phyloP scores from a whole-genome alignment of 2,329 filamentous ascomycete genomes.

The Bipolaris sorokiniana region DNA sequence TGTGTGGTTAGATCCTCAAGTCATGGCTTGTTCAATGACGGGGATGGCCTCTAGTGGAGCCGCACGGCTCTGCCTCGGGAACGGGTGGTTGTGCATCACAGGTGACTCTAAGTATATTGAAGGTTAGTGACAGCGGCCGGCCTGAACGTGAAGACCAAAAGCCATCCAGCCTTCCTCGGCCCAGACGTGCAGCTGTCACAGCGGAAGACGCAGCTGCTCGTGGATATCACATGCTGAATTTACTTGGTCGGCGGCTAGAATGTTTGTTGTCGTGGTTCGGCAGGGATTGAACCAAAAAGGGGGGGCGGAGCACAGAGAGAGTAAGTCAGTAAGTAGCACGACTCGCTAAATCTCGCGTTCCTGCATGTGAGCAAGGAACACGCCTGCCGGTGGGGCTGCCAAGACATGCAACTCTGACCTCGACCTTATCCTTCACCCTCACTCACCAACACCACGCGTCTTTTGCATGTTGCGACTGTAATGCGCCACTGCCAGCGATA shows the following conservation, averaged over 20 bases:
- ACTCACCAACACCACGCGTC: not conserved
- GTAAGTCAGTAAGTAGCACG: not conserved
- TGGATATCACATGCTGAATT: not conserved
- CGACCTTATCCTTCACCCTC: not conserved
- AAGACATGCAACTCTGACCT: conserved; percentile 10
- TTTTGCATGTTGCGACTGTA: not conserved
- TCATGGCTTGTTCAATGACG: conserved; percentile 7
- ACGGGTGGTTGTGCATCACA: conserved; percentile 14
- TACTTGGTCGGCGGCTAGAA: not conserved
- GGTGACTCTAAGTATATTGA: conserved; percentile 1
- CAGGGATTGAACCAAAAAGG: not conserved
- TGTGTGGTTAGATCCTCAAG: conserved; percentile 14
- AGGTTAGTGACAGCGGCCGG: conserved; percentile 4
- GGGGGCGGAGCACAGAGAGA: not conserved
- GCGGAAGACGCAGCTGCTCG: not conserved
- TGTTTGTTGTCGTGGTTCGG: not conserved
- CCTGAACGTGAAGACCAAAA: not conserved
- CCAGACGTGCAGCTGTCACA: not conserved
- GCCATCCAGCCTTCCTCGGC: not conserved
- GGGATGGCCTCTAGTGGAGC: conserved; percentile 6
- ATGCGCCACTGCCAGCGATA: not conserved
- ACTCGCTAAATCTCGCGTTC: conserved; percentile 15
- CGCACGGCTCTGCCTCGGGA: conserved; percentile 20
- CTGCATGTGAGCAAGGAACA: conserved; percentile 9
- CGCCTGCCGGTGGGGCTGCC: not conserved